Conservation (phyloP, 2,329 filamentous ascomycete species). For the Aspergillus tamarii region DNA sequence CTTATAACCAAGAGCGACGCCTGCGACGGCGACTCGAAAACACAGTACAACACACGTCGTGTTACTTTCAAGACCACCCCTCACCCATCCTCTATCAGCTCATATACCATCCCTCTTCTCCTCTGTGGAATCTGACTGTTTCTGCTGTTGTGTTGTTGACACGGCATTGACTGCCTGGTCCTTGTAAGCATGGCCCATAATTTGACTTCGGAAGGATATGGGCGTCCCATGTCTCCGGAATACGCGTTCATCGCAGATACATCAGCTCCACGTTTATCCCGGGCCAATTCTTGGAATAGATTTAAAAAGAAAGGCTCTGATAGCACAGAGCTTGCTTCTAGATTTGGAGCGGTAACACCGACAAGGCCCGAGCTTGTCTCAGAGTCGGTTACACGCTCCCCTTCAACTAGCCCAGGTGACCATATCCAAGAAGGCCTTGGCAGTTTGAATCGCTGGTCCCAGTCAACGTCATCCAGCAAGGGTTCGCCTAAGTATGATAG, state of each 20-base stretch:
- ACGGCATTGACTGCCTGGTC: not conserved
- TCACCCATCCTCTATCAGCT: not conserved
- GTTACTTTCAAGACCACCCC: too few relatives aligned
- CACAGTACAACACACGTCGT: not conserved
- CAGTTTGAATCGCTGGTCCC: conserved; percentile 62
- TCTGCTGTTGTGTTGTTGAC: not conserved
- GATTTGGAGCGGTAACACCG: conserved; percentile 8
- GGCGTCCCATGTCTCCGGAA: conserved; percentile 1
- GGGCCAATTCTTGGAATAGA: not conserved
- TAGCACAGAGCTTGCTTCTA: conserved; percentile 1
- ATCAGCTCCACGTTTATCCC: conserved; percentile 4
- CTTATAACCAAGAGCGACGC: not conserved
- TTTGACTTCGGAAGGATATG: conserved; percentile 2
- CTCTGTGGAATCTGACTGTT: not conserved
- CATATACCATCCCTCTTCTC: not conserved
- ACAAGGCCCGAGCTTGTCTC: conserved; percentile 10
- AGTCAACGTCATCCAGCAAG: conserved; percentile 57
- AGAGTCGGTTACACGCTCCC: conserved; percentile 8
- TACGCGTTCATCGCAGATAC: not conserved
- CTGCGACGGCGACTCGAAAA: not conserved
- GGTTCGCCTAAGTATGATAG: conserved; percentile 27
- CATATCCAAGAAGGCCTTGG: conserved; percentile 49
- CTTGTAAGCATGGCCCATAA: conserved; percentile 9
- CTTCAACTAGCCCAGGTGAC: conserved; percentile 19
- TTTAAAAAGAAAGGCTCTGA: not conserved